Evolutionary conservation across 106 monocot genomes (phyloP).

Genomic region (Dendrobium huoshanense): DNA sequence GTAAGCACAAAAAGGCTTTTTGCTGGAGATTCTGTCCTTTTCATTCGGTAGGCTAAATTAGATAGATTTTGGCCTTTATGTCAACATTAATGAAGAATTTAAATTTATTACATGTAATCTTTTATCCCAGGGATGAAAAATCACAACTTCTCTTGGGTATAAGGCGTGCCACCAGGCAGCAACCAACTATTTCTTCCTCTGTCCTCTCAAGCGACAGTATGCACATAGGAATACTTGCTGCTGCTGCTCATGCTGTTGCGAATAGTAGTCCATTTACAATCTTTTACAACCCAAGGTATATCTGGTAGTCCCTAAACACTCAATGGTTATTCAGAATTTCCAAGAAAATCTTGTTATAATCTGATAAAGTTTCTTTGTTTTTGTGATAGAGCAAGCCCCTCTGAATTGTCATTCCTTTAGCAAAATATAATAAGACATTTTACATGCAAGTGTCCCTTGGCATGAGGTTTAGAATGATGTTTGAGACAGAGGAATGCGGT

Average conservation of each 20-base stretch:
- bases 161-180: constrained; percentile 42
- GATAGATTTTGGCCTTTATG: neutral
- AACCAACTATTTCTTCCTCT: constrained; percentile 39
- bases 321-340: neutral
- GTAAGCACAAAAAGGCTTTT: constrained; percentile 76
- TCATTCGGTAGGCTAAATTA: constrained; percentile 46
- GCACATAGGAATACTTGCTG: constrained; percentile 56
- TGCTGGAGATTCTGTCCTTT: constrained; percentile 88
- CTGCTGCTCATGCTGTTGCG: constrained; percentile 51
- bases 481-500: constrained; percentile 90
- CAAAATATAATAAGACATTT: constrained; percentile 53
- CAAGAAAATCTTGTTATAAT: neutral
- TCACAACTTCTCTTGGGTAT: constrained; percentile 46
- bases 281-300: constrained; percentile 49
- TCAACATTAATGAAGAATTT: neutral
- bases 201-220: constrained; percentile 59
- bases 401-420: constrained; percentile 60
- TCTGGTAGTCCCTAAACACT: neutral
- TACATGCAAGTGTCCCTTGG: constrained; percentile 56
- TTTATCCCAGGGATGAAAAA: constrained; percentile 33
- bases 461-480: constrained; percentile 75
- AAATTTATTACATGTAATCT: neutral
- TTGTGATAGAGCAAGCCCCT: constrained; percentile 39
- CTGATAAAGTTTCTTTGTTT: neutral
- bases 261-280: constrained; percentile 38